Base-by-base conservation (phyloP, 1,284 basidiomycete genomes). In the Irpex sp. region DNA sequence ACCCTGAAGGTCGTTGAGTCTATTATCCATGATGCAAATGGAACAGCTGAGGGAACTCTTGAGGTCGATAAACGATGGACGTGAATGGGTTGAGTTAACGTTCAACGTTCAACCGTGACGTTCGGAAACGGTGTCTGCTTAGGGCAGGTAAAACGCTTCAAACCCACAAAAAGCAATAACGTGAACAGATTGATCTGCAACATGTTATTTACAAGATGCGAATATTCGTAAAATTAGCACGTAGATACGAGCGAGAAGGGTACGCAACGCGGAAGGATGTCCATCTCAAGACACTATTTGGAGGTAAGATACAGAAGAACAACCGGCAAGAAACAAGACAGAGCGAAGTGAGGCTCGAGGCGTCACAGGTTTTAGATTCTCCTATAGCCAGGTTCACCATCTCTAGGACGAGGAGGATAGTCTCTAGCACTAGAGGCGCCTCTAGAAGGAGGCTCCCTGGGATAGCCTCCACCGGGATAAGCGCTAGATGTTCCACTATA, bases 361-460 rank as follows among this genome's bases (percentile, higher is more conserved):
- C 9, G 5, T 15, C 19, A 33, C 53, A 33, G 4, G 19, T n/a
- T 11, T 21, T 54, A 54, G 13, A 26, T 11, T 33, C 81, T 74
- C 69, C 79, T 76, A 67, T 79, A 77, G 56, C 74, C 69, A 66
- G 74, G 68, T 57, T 66, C 72, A 54, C 68, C 71, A 61, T 84
- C 84, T 55, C 87, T 83, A 65, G 79, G 79, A 68, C 79, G 79
- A 63, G 87, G 83, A 66, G 84, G 80, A 70, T 90, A 91, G 70
- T 91, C 89, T 68, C 89, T 75, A 69, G 78, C 74, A 66, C 71
- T 71, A 67, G 75, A 71, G 67, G 77, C 74, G 36, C 77, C 71
- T 46, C 79, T 76, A 71, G 81, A 71, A 57, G 72, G 68, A 60
- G 72, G 76, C 62, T 77, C 76, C 65, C 76, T 72, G 67, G 82